Conservation (phyloP, 306 rosid species). For the Vigna hirtella region DNA sequence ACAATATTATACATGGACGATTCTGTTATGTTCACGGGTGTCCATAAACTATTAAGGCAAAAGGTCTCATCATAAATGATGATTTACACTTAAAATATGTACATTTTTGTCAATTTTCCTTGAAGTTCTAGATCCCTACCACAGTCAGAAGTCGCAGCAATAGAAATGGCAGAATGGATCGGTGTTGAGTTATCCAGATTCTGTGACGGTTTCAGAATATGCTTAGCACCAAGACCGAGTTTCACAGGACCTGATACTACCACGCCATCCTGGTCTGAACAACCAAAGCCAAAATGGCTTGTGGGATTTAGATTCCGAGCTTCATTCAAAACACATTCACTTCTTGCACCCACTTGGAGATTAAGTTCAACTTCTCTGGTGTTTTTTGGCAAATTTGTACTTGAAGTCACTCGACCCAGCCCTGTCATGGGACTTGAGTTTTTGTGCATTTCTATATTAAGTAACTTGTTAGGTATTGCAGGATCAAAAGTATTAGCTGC, state of each 20-base stretch:
- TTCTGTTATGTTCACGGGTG: slow-evolving; percentile 29
- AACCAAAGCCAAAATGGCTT: slow-evolving; percentile 42
- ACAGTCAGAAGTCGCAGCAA: slow-evolving; percentile 51
- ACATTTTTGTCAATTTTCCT: slow-evolving; percentile 59
- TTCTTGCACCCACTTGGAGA: slow-evolving; percentile 43
- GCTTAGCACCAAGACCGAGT: slow-evolving; percentile 71
- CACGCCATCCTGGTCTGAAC: slow-evolving; percentile 42
- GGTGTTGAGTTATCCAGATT: slow-evolving; percentile 57
- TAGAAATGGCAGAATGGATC: slow-evolving; percentile 63
- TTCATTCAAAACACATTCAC: slow-evolving; percentile 39
- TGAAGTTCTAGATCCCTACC: slow-evolving; percentile 56
- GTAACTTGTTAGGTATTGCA: slow-evolving; percentile 46
- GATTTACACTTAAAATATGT: slow-evolving; percentile 64
- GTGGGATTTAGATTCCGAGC: slow-evolving; percentile 39
- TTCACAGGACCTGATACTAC: slow-evolving; percentile 62
- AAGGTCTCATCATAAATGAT: slow-evolving; percentile 19
- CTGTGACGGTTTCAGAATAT: slow-evolving; percentile 64
- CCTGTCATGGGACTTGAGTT: slow-evolving; percentile 40
- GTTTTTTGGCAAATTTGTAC: slow-evolving; percentile 41
- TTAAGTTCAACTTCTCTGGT: slow-evolving; percentile 42
- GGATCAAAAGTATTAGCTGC: slow-evolving; percentile 44
- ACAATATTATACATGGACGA: slow-evolving; percentile 38
- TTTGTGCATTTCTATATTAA: slow-evolving; percentile 46
- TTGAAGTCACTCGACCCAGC: slow-evolving; percentile 37
- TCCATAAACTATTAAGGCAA: slow-evolving; percentile 19